Evolutionary conservation across 1,284 basidiomycete genomes (phyloP).

Genomic region (Fomitopsis betulina): DNA sequence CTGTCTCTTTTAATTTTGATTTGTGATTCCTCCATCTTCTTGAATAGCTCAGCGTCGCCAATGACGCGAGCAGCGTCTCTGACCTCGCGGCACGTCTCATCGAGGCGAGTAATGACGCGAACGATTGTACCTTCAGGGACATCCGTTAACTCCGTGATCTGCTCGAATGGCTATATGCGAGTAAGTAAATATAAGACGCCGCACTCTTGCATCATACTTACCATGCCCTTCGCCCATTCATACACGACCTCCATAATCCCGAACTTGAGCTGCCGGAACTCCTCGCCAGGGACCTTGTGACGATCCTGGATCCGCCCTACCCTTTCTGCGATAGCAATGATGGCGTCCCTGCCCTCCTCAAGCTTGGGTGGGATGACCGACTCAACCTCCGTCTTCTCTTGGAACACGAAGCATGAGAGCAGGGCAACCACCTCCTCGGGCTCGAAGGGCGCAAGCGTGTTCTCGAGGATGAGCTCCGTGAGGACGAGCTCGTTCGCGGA

Average conservation of each 20-base stretch:
- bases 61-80: constrained; percentile 96
- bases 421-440: constrained; percentile 98
- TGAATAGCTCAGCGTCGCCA: constrained; percentile 91
- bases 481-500: constrained; percentile 94
- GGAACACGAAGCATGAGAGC: constrained; percentile 94
- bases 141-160: constrained; percentile 92
- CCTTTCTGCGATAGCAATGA: constrained; percentile 80
- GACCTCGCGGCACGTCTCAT: constrained; percentile 97
- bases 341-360: constrained; percentile 74
- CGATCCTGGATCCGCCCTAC: constrained; percentile 77
- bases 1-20: constrained; percentile 92
- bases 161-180: constrained; percentile 78
- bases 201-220: constrained; percentile 33
- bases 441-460: constrained; percentile 85
- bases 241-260: constrained; percentile 95
- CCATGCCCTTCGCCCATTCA: constrained; percentile 99
- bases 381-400: constrained; percentile 92
- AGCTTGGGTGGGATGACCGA: constrained; percentile 78
- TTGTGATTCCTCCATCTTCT: constrained; percentile 97
- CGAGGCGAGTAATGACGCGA: constrained; percentile 90
- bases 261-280: constrained; percentile 78
- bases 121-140: constrained; percentile 98
- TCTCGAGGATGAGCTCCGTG: constrained; percentile 96
- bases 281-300: constrained; percentile 77
- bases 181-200: constrained; percentile 2